phyloP scores from a whole-genome alignment of 2,329 filamentous ascomycete species.

The Fusarium albosuccineum region DNA sequence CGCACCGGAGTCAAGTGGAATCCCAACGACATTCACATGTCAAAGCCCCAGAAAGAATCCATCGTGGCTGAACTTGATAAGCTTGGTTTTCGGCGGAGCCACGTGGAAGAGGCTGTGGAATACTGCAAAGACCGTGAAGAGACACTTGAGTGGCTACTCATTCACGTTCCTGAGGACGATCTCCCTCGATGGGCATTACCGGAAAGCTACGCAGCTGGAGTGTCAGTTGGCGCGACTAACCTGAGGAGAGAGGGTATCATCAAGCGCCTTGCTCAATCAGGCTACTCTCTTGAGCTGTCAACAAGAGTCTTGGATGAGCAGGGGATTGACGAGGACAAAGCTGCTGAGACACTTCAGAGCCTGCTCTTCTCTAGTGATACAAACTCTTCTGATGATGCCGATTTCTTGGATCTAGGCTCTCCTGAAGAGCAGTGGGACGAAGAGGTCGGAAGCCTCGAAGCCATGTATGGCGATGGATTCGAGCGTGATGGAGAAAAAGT shows the following conservation, averaged over 20 bases:
- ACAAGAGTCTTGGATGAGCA: slow-evolving; percentile 79
- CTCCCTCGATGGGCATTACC: slow-evolving; percentile 93
- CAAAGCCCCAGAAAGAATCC: slow-evolving; percentile 65
- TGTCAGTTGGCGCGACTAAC: slow-evolving; percentile 86
- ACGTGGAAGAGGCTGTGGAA: slow-evolving; percentile 87
- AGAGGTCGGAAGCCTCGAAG: slow-evolving; percentile 84
- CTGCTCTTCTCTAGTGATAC: slow-evolving; percentile 48
- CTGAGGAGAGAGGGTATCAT: slow-evolving; percentile 84
- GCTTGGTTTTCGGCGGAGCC: slow-evolving; percentile 90
- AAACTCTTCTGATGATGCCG: slow-evolving; percentile 44
- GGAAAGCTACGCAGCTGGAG: slow-evolving; percentile 90
- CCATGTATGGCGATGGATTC: slow-evolving; percentile 86
- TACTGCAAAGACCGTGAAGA: slow-evolving; percentile 94
- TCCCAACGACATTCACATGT: slow-evolving; percentile 77
- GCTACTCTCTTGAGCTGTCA: slow-evolving; percentile 89
- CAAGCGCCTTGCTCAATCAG: slow-evolving; percentile 83
- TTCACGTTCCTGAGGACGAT: slow-evolving; percentile 97
- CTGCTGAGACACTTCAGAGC: slow-evolving; percentile 84
- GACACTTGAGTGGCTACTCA: slow-evolving; percentile 93
- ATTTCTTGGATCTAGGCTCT: slow-evolving; percentile 62
- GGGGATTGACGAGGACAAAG: slow-evolving; percentile 77
- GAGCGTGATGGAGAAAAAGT: slow-evolving; percentile 69
- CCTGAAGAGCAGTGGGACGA: slow-evolving; percentile 82
- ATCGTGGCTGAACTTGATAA: slow-evolving; percentile 80
- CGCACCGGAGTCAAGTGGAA: slow-evolving; percentile 89